Conservation (phyloP, 768 basidiomycete species). For the Lyophyllum decastes region DNA sequence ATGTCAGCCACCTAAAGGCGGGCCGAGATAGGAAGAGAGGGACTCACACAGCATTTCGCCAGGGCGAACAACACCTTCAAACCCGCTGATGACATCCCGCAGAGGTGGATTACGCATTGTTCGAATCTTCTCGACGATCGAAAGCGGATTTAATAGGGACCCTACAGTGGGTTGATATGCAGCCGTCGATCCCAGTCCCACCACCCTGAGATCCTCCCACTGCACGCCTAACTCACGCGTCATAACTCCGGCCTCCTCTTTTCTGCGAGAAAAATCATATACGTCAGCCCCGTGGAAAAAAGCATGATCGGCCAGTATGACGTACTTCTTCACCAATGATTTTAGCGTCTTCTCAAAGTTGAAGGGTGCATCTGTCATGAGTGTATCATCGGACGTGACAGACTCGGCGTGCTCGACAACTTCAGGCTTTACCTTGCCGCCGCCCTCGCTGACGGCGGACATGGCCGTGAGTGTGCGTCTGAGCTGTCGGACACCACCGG, state of each 20-base stretch:
- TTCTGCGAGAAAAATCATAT: neutral
- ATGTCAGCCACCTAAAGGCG: neutral
- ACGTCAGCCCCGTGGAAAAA: neutral
- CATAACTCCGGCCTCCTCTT: slow-evolving; percentile 31
- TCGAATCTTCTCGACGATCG: slow-evolving; percentile 43
- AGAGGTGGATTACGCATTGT: slow-evolving; percentile 59
- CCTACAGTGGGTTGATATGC: slow-evolving; percentile 61
- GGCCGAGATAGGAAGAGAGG: neutral
- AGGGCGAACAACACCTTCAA: slow-evolving; percentile 65
- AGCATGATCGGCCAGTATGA: slow-evolving; percentile 2
- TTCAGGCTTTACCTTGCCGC: neutral
- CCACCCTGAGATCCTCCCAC: slow-evolving; percentile 59
- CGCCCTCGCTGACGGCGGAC: slow-evolving; percentile 12
- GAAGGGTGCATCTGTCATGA: slow-evolving; percentile 27
- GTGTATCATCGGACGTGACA: slow-evolving; percentile 23
- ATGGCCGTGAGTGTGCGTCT: slow-evolving; percentile 35
- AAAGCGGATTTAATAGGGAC: slow-evolving; percentile 57
- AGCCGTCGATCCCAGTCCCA: slow-evolving; percentile 57
- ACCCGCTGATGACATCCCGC: slow-evolving; percentile 59
- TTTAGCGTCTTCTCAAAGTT: slow-evolving; percentile 38
- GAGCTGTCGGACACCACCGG: slow-evolving; percentile 44
- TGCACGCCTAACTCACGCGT: slow-evolving; percentile 52
- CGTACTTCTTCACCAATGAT: slow-evolving; percentile 33
- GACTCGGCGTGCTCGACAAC: neutral
- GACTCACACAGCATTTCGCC: slow-evolving; percentile 79